Evolutionary conservation across 345 rosid genomes (phyloP).

Genomic region (Garcia nutans): DNA sequence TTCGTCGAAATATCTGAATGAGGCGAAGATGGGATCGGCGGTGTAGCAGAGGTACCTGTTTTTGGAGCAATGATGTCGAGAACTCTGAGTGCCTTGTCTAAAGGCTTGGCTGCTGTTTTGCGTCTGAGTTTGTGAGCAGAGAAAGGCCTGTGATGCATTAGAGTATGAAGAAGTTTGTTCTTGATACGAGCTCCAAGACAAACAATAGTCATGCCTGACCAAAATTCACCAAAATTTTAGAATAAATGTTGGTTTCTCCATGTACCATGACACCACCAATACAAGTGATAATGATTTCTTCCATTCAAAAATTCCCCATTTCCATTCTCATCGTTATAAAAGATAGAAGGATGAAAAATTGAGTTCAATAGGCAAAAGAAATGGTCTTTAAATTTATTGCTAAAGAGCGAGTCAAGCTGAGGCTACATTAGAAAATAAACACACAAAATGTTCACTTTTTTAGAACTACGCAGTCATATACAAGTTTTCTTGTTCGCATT

Average conservation of each 20-base stretch:
- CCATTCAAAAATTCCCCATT: too few relatives aligned
- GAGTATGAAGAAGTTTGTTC: conserved; percentile 11
- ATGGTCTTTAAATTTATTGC: too few relatives aligned
- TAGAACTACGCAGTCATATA: background rate
- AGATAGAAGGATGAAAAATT: too few relatives aligned
- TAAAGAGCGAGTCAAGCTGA: too few relatives aligned
- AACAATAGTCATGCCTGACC: conserved; percentile 19
- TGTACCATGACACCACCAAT: too few relatives aligned
- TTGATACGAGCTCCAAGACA: background rate
- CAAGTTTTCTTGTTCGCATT: background rate
- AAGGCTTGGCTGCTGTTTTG: conserved; percentile 25
- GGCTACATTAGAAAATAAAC: background rate
- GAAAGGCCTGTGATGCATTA: conserved; percentile 27
- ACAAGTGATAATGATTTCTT: too few relatives aligned
- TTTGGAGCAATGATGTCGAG: conserved; percentile 46
- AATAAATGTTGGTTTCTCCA: too few relatives aligned
- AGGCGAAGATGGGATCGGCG: conserved; percentile 50
- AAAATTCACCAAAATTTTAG: background rate
- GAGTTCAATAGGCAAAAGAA: too few relatives aligned
- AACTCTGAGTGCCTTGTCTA: conserved; percentile 49
- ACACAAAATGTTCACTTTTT: too few relatives aligned
- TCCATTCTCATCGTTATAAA: too few relatives aligned
- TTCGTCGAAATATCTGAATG: conserved; percentile 47
- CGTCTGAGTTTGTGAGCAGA: conserved; percentile 28
- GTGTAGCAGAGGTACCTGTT: conserved; percentile 12